Conservation (phyloP, 192 early-diverging fungal species). For the Funneliformis geosporum region DNA sequence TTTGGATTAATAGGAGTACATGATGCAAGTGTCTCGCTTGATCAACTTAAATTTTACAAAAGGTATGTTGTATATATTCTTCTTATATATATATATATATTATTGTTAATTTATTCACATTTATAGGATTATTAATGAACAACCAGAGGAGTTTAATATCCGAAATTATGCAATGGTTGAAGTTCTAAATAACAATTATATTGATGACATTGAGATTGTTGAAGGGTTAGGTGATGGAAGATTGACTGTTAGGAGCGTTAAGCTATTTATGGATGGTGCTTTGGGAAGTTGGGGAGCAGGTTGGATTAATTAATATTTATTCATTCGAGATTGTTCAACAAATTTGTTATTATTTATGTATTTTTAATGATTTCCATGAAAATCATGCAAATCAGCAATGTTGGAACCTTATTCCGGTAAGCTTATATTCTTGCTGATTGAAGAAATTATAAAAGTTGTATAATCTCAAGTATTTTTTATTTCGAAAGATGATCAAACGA, state of each 20-base stretch:
- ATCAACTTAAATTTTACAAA: constrained; percentile 44
- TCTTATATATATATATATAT: neutral
- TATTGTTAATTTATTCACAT: neutral
- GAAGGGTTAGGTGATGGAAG: constrained; percentile 34
- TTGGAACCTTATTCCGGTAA: constrained; percentile 38
- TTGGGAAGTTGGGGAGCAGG: constrained; percentile 61
- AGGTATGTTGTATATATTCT: constrained; percentile 28
- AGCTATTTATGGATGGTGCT: constrained; percentile 61
- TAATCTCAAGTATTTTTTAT: too few species aligned
- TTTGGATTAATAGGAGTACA: constrained; percentile 58
- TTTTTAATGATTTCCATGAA: too few species aligned
- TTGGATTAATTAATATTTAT: constrained; percentile 16
- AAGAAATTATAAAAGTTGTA: neutral
- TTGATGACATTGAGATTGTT: constrained; percentile 36
- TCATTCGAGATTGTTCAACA: neutral
- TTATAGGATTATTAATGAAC: neutral
- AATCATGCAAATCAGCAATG: constrained; percentile 33
- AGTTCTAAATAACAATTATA: constrained; percentile 27
- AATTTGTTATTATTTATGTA: neutral
- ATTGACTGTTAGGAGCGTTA: constrained; percentile 47
- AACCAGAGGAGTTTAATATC: constrained; percentile 30
- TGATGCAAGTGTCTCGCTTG: constrained; percentile 49
- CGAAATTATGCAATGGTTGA: constrained; percentile 44
- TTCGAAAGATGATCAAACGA: constrained; percentile 42
- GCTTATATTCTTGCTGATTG: neutral